Conservation (phyloP, 768 basidiomycete genomes). For the Boletus rubropictus region DNA sequence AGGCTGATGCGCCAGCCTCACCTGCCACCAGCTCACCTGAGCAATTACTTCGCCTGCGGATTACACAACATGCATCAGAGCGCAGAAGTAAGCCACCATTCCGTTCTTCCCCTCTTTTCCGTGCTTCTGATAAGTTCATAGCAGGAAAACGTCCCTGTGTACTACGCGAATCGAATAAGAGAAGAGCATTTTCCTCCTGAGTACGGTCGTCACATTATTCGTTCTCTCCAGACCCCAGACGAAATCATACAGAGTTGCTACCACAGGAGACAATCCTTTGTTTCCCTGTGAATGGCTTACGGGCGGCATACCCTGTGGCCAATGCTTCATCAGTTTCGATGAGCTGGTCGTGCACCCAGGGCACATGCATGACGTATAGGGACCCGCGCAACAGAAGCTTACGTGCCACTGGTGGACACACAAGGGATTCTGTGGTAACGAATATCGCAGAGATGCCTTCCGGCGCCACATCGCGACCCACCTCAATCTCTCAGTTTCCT, state of each 20-base stretch:
- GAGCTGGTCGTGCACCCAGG: not conserved
- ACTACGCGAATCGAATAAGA: not conserved
- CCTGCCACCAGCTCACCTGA: no score
- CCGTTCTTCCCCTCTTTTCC: no score
- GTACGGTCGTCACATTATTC: not conserved
- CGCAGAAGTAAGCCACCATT: no score
- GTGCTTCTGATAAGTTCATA: no score
- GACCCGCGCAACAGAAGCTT: not conserved
- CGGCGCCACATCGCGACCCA: constrained; percentile 1
- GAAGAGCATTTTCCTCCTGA: no score
- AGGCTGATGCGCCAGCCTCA: no score
- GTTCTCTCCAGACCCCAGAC: not conserved
- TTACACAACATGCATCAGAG: no score
- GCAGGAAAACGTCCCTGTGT: no score
- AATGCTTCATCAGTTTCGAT: not conserved
- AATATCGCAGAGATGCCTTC: not conserved
- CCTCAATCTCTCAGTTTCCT: not conserved
- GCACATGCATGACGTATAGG: not conserved
- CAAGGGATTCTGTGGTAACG: not conserved
- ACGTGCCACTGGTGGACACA: not conserved
- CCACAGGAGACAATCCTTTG: not conserved
- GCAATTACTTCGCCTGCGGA: no score
- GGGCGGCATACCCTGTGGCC: not conserved
- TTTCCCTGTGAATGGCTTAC: not conserved
- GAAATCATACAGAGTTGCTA: not conserved